phyloP scores from a whole-genome alignment of 169 alveolate genomes.

The Cryptosporidium ubiquitum region DNA sequence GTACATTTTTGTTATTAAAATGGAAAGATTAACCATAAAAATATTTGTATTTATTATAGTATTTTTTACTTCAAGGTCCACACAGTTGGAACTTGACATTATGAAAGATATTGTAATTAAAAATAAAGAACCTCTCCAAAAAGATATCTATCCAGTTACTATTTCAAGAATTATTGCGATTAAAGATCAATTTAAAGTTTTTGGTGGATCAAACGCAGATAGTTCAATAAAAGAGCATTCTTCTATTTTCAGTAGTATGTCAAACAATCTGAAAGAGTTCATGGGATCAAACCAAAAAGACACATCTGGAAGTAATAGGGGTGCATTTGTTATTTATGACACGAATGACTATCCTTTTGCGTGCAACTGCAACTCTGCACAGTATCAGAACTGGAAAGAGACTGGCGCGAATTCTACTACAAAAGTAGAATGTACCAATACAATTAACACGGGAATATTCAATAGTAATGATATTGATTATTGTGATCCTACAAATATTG shows the following conservation, averaged over 20 bases:
- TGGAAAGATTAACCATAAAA: background rate
- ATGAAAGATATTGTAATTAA: constrained; percentile 3
- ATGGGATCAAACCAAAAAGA: background rate
- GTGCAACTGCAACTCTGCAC: constrained; percentile 36
- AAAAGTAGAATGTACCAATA: constrained; percentile 54
- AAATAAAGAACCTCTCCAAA: background rate
- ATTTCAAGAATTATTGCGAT: constrained; percentile 36
- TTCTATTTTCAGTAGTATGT: background rate
- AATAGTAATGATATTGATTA: constrained; percentile 39
- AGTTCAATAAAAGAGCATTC: background rate
- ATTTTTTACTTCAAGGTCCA: background rate
- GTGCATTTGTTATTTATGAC: constrained; percentile 61
- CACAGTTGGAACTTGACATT: constrained; percentile 29
- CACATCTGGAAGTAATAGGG: constrained; percentile 28
- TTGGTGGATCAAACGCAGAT: background rate
- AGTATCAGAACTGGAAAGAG: constrained; percentile 45
- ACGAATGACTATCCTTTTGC: constrained; percentile 72
- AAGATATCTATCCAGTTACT: background rate
- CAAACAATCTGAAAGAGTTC: constrained; percentile 10
- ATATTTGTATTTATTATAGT: background rate
- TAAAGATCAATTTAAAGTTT: constrained; percentile 34
- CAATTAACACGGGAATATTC: constrained; percentile 41
- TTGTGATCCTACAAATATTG: constrained; percentile 72
- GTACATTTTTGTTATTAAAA: background rate
- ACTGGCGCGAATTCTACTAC: background rate